phyloP scores from a whole-genome alignment of 768 basidiomycete genomes.

The Panaeolus cyanescens region DNA sequence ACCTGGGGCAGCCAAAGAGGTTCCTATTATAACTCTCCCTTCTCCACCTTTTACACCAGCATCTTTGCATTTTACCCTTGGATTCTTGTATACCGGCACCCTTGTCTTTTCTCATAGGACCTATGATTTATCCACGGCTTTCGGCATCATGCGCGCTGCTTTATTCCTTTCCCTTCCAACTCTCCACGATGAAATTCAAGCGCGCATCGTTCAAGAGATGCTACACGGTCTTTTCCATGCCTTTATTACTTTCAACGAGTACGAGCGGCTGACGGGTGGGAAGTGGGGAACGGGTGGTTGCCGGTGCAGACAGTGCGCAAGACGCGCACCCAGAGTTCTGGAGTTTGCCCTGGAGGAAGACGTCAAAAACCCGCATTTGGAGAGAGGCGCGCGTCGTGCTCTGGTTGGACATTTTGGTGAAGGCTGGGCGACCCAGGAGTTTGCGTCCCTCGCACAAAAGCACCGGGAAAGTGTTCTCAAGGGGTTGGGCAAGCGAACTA shows the following conservation, averaged over 20 bases:
- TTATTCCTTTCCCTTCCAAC: constrained; percentile 75
- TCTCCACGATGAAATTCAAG: constrained; percentile 79
- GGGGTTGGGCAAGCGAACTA: constrained; percentile 71
- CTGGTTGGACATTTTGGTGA: constrained; percentile 86
- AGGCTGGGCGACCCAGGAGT: constrained; percentile 85
- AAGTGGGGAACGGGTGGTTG: constrained; percentile 87
- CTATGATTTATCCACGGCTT: constrained; percentile 90
- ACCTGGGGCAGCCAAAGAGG: constrained; percentile 34
- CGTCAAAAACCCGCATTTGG: constrained; percentile 71
- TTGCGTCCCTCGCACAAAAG: constrained; percentile 68
- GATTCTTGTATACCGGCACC: constrained; percentile 94
- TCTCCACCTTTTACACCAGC: constrained; percentile 96
- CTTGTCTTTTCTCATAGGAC: constrained; percentile 90
- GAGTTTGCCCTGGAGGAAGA: constrained; percentile 80
- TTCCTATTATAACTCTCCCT: constrained; percentile 69
- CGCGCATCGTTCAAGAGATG: constrained; percentile 85
- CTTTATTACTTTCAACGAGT: constrained; percentile 76
- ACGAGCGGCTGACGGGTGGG: constrained; percentile 71
- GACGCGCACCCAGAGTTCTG: constrained; percentile 79
- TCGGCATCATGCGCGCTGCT: constrained; percentile 85
- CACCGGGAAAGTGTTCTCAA: constrained; percentile 70
- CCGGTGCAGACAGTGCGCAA: constrained; percentile 80
- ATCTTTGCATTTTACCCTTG: constrained; percentile 90
- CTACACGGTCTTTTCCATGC: constrained; percentile 89
- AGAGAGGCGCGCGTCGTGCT: constrained; percentile 71